Evolutionary conservation across 1,139 yeast genomes (phyloP).

Genomic region (Arxiozyma slooffiae): DNA sequence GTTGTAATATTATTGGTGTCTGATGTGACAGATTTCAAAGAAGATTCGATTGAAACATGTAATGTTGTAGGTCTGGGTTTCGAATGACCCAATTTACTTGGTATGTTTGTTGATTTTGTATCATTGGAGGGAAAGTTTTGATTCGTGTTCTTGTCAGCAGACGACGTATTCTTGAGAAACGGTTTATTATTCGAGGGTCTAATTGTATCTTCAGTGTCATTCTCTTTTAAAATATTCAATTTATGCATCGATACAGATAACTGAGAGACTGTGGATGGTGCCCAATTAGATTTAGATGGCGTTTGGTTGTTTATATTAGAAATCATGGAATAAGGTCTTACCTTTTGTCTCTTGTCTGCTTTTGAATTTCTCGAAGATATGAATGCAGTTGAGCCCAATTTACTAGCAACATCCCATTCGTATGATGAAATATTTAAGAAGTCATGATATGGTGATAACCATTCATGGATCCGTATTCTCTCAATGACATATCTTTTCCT

Average conservation of each 20-base stretch:
- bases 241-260: neutral
- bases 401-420: constrained; percentile 63
- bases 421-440: constrained; percentile 75
- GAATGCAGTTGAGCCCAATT: constrained; percentile 4
- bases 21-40: neutral
- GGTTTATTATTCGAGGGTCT: neutral
- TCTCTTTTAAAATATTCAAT: neutral
- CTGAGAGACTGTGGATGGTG: neutral
- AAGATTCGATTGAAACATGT: constrained; percentile 3
- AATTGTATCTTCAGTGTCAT: neutral
- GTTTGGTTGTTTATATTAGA: neutral
- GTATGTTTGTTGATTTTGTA: neutral
- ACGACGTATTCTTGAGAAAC: neutral
- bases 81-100: neutral
- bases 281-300: neutral
- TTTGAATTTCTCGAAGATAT: constrained; percentile 30
- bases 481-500: constrained; percentile 57
- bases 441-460: constrained; percentile 75
- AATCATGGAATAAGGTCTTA: constrained; percentile 3
- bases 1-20: no score
- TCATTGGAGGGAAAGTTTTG: neutral
- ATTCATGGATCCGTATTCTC: constrained; percentile 70
- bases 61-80: constrained; percentile 7
- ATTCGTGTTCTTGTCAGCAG: neutral
- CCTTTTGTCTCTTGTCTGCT: neutral